These are phyloP conservation scores for Mycogone perniciosa DNA, from an alignment of 2,329 filamentous ascomycete genomes.

Conservation along the genomic window DNA sequence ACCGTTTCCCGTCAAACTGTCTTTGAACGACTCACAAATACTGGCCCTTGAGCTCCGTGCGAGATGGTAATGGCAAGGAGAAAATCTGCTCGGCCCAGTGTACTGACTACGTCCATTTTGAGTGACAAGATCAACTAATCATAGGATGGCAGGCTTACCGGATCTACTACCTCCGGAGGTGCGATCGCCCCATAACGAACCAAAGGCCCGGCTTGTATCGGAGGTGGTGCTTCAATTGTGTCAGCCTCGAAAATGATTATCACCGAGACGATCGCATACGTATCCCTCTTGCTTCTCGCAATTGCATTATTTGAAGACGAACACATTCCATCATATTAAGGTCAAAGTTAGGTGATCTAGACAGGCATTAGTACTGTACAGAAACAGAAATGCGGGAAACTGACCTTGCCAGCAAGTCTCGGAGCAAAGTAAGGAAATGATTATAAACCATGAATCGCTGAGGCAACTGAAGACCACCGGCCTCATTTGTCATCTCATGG, in stretches of 20 bases:
- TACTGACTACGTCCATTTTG: conserved; percentile 31
- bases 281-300: conserved; percentile 49
- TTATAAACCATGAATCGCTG: conserved; percentile 52
- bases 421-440: conserved; percentile 44
- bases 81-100: conserved; percentile 61
- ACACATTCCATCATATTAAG: conserved; percentile 47
- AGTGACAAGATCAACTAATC: conserved; percentile 1
- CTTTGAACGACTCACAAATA: conserved; percentile 22
- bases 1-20: background rate
- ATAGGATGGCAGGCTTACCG: conserved; percentile 16
- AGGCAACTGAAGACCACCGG: conserved; percentile 43
- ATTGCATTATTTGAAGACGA: conserved; percentile 41
- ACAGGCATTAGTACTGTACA: conserved; percentile 14
- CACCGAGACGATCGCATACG: conserved; percentile 29
- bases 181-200: conserved; percentile 27
- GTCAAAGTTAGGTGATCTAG: conserved; percentile 45
- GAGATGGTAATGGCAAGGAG: conserved; percentile 44
- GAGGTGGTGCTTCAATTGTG: conserved; percentile 23
- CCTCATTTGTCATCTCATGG: conserved; percentile 47
- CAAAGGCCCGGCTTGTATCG: conserved; percentile 28
- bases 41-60: conserved; percentile 42
- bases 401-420: conserved; percentile 47
- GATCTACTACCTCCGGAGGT: conserved; percentile 11
- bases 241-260: background rate
- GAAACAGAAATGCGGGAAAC: conserved; percentile 4